Percentiles rank a stretch among this genome's conserved stretches.
phyloP scores from a whole-genome alignment of 1,284 basidiomycete genomes.

The Testicularia cyperi region DNA sequence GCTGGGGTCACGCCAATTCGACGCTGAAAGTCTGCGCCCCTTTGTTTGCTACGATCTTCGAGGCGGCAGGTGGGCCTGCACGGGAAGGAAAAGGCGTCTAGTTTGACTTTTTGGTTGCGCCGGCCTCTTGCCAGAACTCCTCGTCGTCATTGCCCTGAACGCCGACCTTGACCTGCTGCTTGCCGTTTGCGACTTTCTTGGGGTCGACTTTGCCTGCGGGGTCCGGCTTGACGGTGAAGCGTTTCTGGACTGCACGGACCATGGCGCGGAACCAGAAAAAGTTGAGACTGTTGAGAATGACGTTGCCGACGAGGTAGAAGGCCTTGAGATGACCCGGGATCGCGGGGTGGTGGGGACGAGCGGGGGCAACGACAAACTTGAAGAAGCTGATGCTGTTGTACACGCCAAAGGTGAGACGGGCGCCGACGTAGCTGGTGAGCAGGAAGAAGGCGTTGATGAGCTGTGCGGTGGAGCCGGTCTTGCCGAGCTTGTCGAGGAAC shows the following conservation, averaged over 20 bases:
- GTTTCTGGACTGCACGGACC: slow-evolving; percentile 59
- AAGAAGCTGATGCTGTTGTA: slow-evolving; percentile 57
- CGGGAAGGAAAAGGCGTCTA: no score
- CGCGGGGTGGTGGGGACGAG: slow-evolving; percentile 35
- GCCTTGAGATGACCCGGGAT: slow-evolving; percentile 19
- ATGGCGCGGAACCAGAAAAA: slow-evolving; percentile 61
- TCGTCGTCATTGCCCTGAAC: slow-evolving; percentile 41
- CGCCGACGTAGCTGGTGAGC: slow-evolving; percentile 55
- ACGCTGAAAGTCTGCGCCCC: no score
- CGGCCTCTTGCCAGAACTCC: slow-evolving; percentile 41
- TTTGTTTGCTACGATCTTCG: no score
- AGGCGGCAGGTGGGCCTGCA: no score
- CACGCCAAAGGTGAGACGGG: slow-evolving; percentile 57
- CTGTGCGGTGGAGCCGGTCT: slow-evolving; percentile 58
- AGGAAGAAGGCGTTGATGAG: slow-evolving; percentile 60
- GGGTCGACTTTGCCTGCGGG: slow-evolving; percentile 20
- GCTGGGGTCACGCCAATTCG: no score
- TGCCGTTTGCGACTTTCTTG: slow-evolving; percentile 28
- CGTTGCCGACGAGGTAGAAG: slow-evolving; percentile 49
- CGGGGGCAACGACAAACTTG: slow-evolving; percentile 44
- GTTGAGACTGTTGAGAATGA: slow-evolving; percentile 55
- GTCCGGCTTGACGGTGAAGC: slow-evolving; percentile 41
- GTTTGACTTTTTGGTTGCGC: slow-evolving; percentile 25
- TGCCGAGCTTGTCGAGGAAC: slow-evolving; percentile 61
- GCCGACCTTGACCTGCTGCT: slow-evolving; percentile 41